A percentile compares a stretch with the other conserved stretches of the same genome.
Evolutionary conservation across 768 basidiomycete species (phyloP).

Genomic region (Pseudohyphozyma bogoriensis): DNA sequence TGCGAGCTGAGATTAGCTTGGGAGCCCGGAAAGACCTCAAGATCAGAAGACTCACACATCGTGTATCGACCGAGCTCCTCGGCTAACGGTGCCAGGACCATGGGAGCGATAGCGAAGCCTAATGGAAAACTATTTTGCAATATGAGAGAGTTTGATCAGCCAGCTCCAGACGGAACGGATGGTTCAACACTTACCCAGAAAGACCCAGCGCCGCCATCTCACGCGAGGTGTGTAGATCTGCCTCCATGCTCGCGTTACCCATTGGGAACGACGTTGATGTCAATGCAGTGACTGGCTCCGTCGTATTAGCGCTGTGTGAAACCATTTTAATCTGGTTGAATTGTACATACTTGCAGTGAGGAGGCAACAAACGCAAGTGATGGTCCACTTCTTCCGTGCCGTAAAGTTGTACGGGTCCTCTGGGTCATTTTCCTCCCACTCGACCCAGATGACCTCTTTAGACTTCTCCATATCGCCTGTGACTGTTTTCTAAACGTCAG

Average conservation of each 20-base stretch:
- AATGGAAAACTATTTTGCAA: background rate
- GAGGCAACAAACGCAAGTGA: slow-evolving; percentile 5
- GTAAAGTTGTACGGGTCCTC: slow-evolving; percentile 26
- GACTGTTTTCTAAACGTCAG: no score
- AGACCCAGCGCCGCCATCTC: slow-evolving; percentile 32
- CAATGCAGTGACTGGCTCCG: background rate
- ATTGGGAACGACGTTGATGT: slow-evolving; percentile 11
- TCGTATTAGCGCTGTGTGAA: no score
- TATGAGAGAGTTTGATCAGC: slow-evolving; percentile 4
- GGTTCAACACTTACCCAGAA: slow-evolving; percentile 29
- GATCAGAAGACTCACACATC: no score
- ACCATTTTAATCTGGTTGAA: no score
- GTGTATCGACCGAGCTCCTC: background rate
- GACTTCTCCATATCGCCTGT: no score
- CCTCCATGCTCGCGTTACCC: slow-evolving; percentile 26
- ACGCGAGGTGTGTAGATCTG: slow-evolving; percentile 29
- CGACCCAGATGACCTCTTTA: slow-evolving; percentile 19
- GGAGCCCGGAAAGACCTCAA: no score
- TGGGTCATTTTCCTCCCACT: slow-evolving; percentile 23
- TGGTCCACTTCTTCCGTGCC: slow-evolving; percentile 17
- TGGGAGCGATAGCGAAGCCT: slow-evolving; percentile 35
- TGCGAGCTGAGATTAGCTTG: no score
- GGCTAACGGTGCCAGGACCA: no score
- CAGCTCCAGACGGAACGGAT: slow-evolving; percentile 11
- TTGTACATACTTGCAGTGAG: no score